Base-by-base conservation (phyloP, 306 rosid species). In the Fagus crenata region DNA sequence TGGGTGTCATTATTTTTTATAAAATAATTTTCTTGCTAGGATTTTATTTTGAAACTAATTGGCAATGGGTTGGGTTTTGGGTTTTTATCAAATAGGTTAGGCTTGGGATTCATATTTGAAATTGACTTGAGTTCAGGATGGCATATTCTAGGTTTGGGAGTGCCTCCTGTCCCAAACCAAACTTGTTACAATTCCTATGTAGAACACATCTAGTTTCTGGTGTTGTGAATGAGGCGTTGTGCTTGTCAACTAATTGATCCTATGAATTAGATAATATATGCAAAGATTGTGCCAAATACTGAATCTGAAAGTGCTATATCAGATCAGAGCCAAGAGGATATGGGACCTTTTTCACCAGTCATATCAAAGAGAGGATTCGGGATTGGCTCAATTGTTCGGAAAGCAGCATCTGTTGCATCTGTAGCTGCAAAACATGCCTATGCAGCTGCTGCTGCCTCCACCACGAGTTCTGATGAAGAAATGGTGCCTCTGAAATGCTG, bases 311-410 rank as follows among this genome's bases (percentile, higher is more conserved):
- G 60, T 78, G 67, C 81, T 74, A 80, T 77, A 79, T 75, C 88
- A 95, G 99, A 95, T 87, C 99, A 92, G 86, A 95, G 97, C 85
- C 96, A 88, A 73, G 84, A 80, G 80, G 97, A 95, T 49, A 72
- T 73, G 0, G 97, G 93, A 51, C 96, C 96, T 31, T 89, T 83
- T 84, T 95, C 97, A 43, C 97, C 99, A 32, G 88, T 95, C 65
- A 78, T 73, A 67, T 95, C 99, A 18, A 90, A 86, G 82, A 90
- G 69, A 73, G 99, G 96, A 63, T 86, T 89, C 0, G 97, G 96
- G 36, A 81, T 95, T 76, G 97, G 99, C 7, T 86, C 87, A 65
- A 89, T 95, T 81, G 86, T 92, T 58, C 90, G 93, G 60, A 92
- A 54, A 89, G 99, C 99, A 71, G 97, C 97, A 82, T 84, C 92